Percentiles rank a stretch among this genome's conserved stretches.
Conservation (phyloP, 148 eudicot genomes). For the Nepenthes gracilis region DNA sequence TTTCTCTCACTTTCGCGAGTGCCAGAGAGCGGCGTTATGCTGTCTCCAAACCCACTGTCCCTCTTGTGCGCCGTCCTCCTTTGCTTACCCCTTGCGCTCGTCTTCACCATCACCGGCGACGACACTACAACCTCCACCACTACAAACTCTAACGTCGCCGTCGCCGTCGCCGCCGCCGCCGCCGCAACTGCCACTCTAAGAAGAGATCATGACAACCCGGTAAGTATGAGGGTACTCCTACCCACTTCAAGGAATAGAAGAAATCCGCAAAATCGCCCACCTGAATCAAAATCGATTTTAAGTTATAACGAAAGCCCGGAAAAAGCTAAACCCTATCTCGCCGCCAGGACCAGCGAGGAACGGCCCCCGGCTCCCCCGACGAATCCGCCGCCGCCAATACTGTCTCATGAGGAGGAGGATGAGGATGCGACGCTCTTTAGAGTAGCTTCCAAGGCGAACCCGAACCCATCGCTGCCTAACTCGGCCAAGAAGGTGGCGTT, state of each 20-base stretch:
- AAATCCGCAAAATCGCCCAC: no score
- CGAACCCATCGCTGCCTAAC: slow-evolving; percentile 10
- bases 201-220: no score
- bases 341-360: no score
- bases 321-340: no score
- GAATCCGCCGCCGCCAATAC: no score
- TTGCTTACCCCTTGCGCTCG: not conserved
- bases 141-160: not conserved
- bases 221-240: not conserved
- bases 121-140: not conserved
- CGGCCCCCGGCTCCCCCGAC: no score
- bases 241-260: no score
- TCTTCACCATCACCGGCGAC: not conserved
- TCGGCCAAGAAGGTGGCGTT: slow-evolving; percentile 47
- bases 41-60: not conserved
- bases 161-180: not conserved
- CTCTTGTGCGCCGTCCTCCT: not conserved
- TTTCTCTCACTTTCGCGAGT: no score
- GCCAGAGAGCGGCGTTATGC: not conserved
- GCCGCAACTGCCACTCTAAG: no score
- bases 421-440: slow-evolving; percentile 34
- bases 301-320: no score
- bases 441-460: slow-evolving; percentile 30
- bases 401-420: not conserved
- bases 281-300: no score